Conservation (phyloP, 257 asterid genomes). For the Solanum ossicruentum region DNA sequence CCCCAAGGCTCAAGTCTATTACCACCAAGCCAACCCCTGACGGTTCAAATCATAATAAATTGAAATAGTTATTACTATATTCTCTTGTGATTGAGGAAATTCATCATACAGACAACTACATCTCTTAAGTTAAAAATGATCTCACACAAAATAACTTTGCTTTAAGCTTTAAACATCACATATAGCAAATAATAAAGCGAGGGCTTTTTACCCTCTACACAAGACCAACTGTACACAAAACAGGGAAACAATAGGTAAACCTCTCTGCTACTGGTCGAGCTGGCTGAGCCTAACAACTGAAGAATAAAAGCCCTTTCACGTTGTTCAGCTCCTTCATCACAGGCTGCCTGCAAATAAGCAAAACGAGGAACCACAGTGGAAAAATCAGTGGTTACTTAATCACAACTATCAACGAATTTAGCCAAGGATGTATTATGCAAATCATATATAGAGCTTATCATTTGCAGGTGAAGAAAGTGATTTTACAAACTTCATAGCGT, state of each 20-base stretch:
- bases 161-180: neutral
- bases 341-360: constrained; percentile 61
- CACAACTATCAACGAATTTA: neutral
- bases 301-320: constrained; percentile 73
- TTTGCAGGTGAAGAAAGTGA: neutral
- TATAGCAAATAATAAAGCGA: neutral
- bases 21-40: too few relatives aligned
- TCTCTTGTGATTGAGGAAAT: neutral
- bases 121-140: neutral
- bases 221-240: neutral
- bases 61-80: neutral
- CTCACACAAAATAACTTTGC: neutral
- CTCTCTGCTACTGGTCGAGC: constrained; percentile 36
- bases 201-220: neutral
- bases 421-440: neutral
- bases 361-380: constrained; percentile 2
- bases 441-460: neutral
- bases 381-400: neutral
- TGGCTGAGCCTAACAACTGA: constrained; percentile 48
- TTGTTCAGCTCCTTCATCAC: constrained; percentile 62
- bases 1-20: too few relatives aligned
- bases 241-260: constrained; percentile 23
- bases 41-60: neutral
- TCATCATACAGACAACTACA: neutral
- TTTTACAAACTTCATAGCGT: neutral